These are phyloP conservation scores for Metschnikowia kunwiensis DNA, from an alignment of 805 yeast species.

Conservation along the genomic window DNA sequence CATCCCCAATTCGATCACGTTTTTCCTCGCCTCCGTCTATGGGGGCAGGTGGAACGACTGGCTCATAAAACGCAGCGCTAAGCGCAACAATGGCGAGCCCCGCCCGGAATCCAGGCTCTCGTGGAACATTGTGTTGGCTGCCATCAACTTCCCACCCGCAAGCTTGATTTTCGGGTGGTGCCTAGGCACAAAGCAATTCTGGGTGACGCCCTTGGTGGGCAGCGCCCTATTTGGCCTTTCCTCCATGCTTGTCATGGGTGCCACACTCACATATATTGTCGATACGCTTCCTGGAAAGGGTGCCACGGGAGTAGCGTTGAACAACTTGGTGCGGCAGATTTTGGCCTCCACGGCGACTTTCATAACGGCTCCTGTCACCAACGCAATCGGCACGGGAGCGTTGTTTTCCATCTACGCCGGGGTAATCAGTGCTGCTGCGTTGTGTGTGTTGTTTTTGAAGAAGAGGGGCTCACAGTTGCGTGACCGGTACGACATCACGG, in stretches of 20 bases:
- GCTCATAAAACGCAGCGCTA: constrained; percentile 49
- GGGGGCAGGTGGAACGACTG: constrained; percentile 81
- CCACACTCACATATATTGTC: constrained; percentile 75
- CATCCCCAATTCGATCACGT: constrained; percentile 79
- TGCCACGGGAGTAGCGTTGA: constrained; percentile 84
- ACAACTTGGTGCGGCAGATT: constrained; percentile 68
- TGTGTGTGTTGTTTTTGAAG: constrained; percentile 47
- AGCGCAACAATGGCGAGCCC: constrained; percentile 57
- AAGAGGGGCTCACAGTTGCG: constrained; percentile 59
- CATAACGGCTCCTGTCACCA: constrained; percentile 66
- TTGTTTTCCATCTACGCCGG: constrained; percentile 66
- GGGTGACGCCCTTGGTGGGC: constrained; percentile 81
- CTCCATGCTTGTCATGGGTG: constrained; percentile 78
- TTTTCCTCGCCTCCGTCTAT: constrained; percentile 67
- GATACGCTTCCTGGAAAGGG: constrained; percentile 86
- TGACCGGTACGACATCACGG: constrained; percentile 56
- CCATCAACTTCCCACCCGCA: constrained; percentile 58
- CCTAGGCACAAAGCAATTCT: constrained; percentile 56
- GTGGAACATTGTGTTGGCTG: constrained; percentile 67
- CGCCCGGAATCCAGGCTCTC: constrained; percentile 80
- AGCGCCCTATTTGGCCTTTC: constrained; percentile 80
- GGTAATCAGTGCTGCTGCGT: constrained; percentile 43
- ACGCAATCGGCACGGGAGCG: constrained; percentile 69
- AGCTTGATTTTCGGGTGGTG: constrained; percentile 82
- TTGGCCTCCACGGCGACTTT: constrained; percentile 77